phyloP scores from a whole-genome alignment of 208 protist species.

The Trypanosoma theileri region DNA sequence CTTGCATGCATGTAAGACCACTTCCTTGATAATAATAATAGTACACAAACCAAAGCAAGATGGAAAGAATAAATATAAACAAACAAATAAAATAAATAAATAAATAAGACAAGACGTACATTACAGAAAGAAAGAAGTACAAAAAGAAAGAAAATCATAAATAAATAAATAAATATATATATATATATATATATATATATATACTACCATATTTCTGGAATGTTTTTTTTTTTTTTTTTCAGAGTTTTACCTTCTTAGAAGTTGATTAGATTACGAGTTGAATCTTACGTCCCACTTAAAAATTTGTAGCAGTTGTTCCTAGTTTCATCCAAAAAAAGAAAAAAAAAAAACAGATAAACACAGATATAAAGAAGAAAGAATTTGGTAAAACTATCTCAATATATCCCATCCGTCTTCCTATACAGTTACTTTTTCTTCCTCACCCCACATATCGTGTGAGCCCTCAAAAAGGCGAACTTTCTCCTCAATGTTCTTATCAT shows the following conservation, averaged over 20 bases:
- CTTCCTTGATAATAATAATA: not conserved
- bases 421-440: not conserved
- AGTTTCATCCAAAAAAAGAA: no score
- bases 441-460: not conserved
- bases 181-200: no score
- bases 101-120: slow-evolving; percentile 11
- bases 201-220: no score
- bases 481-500: slow-evolving; percentile 9
- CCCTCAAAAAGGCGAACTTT: slow-evolving; percentile 5
- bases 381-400: no score
- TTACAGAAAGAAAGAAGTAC: slow-evolving; percentile 10
- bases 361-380: no score
- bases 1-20: not conserved
- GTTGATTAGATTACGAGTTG: no score
- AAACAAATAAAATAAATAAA: not conserved
- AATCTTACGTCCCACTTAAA: no score
- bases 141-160: not conserved
- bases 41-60: not conserved
- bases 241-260: not conserved
- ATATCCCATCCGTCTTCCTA: no score
- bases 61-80: not conserved
- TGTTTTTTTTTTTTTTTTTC: no score
- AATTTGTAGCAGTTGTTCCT: not conserved
- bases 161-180: slow-evolving; percentile 24
- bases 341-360: no score